Evolutionary conservation across 805 yeast species (phyloP), one percentile per base, ranked within the genome.

Genomic region (Maudiozyma bulderi): DNA sequence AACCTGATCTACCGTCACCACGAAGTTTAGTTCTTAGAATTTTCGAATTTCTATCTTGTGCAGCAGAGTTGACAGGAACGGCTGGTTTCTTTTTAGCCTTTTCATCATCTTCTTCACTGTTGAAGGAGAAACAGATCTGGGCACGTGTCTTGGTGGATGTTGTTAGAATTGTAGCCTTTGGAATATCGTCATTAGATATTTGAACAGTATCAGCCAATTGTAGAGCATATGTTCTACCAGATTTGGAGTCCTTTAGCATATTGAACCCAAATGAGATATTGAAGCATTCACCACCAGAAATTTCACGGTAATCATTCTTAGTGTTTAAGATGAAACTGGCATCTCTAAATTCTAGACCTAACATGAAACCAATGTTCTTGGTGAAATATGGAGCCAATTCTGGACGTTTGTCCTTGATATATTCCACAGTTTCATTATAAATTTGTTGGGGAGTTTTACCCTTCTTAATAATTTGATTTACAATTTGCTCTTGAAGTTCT

Each of bases 301-400:
- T 69, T 26, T 64, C 68, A 55, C 91, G 74, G 39, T 57, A 53
- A 31, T 82, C 85, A 64, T 80, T 84, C 59, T 86, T 89, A 29
- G 78, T 74, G 60, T 84, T 86, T 47, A 91, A 70, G 14, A 88
- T 73, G 54, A 86, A 79, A 2, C 82, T 71, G 0, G 90, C 75
- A 65, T 89, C 96, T 67, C 95, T 77, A 61, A 86, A 87, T 60
- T 88, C 96, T 52, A 91, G 76, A 51, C 98, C 98, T 49, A 86
- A 82, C 50, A 86, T 73, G 77, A 93, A 86, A 47, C 98, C 98
- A 54, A 83, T 77, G 59, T 86, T 86, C 60, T 85, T 85, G 45
- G 89, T 75, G 56, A 89, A 84, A 57, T 77, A 71, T 29, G 70
- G 60, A 35, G 73, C 80, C 57, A 91, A 70, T 20, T 81, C 86